Percentiles rank a stretch among this genome's conserved stretches.
Evolutionary conservation across 2,329 filamentous ascomycete species (phyloP).

Genomic region (Xylariaceae sp.): DNA sequence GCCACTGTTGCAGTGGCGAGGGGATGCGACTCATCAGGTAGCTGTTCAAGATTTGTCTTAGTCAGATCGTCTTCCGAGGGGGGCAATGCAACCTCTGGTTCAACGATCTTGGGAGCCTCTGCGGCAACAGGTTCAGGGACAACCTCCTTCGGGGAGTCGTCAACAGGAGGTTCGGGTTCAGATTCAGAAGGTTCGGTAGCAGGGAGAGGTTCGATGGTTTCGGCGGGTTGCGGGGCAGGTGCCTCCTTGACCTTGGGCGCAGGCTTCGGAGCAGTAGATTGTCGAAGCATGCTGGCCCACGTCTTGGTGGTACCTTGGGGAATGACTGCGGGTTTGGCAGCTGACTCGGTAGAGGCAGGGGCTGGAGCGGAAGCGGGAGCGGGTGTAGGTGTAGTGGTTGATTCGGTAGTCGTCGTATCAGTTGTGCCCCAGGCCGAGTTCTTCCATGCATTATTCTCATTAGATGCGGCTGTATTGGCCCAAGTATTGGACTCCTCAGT

Average conservation of each 20-base stretch:
- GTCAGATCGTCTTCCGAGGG: slow-evolving; percentile 81
- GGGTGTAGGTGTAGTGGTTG: slow-evolving; percentile 21
- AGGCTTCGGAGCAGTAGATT: slow-evolving; percentile 54
- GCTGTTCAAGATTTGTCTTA: slow-evolving; percentile 85
- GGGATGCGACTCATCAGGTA: slow-evolving; percentile 76
- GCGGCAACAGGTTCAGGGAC: slow-evolving; percentile 22
- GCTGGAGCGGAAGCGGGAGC: slow-evolving; percentile 35
- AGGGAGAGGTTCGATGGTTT: slow-evolving; percentile 42
- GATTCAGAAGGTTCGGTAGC: slow-evolving; percentile 38
- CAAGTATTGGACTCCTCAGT: slow-evolving; percentile 66
- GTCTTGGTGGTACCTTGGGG: slow-evolving; percentile 48
- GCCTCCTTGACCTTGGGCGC: slow-evolving; percentile 50
- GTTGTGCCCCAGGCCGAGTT: slow-evolving; percentile 24
- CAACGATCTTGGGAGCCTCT: slow-evolving; percentile 36
- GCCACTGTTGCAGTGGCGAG: slow-evolving; percentile 77
- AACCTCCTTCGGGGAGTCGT: slow-evolving; percentile 30
- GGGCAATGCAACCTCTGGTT: slow-evolving; percentile 53
- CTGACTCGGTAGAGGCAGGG: slow-evolving; percentile 13
- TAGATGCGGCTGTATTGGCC: slow-evolving; percentile 42
- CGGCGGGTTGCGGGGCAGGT: slow-evolving; percentile 41
- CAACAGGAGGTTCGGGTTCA: slow-evolving; percentile 35
- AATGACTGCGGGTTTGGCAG: slow-evolving; percentile 28
- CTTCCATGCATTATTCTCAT: slow-evolving; percentile 40
- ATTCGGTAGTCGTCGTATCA: slow-evolving; percentile 33
- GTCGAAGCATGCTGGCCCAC: slow-evolving; percentile 73